phyloP scores from a whole-genome alignment of 2,329 filamentous ascomycete genomes.

The Epicoccum sorghinum region DNA sequence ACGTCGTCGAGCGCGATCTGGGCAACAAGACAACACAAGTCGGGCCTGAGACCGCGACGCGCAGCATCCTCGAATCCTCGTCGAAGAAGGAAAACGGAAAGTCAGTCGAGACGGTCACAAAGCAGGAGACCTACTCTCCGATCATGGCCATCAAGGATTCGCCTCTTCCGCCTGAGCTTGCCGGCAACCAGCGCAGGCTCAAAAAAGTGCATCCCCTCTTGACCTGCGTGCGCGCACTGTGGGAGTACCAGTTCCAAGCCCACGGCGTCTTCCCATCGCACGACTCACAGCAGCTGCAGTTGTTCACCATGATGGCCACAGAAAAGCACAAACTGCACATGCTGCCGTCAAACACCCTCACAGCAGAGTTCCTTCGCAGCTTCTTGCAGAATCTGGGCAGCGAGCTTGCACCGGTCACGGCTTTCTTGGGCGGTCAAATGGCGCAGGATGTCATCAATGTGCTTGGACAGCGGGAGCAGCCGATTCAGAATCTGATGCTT shows the following conservation, averaged over 20 bases:
- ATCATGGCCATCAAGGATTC: slow-evolving; percentile 85
- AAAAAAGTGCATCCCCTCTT: slow-evolving; percentile 81
- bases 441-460: slow-evolving; percentile 98
- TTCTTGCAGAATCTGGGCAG: slow-evolving; percentile 87
- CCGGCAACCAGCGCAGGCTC: slow-evolving; percentile 70
- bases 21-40: slow-evolving; percentile 69
- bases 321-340: slow-evolving; percentile 74
- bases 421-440: slow-evolving; percentile 86
- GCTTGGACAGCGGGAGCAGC: slow-evolving; percentile 86
- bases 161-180: slow-evolving; percentile 70
- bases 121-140: slow-evolving; percentile 88
- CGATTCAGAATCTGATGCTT: slow-evolving; percentile 91
- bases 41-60: slow-evolving; percentile 76
- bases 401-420: slow-evolving; percentile 85
- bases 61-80: slow-evolving; percentile 73
- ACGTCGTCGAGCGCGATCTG: slow-evolving; percentile 82
- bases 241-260: slow-evolving; percentile 74
- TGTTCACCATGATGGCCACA: slow-evolving; percentile 79
- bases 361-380: slow-evolving; percentile 70
- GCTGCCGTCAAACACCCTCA: slow-evolving; percentile 54
- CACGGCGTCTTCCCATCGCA: slow-evolving; percentile 52
- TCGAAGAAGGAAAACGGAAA: slow-evolving; percentile 68
- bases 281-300: slow-evolving; percentile 63
- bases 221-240: slow-evolving; percentile 85
- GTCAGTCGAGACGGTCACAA: slow-evolving; percentile 83